phyloP scores from a whole-genome alignment of 345 rosid species.

The Clausena lansium region DNA sequence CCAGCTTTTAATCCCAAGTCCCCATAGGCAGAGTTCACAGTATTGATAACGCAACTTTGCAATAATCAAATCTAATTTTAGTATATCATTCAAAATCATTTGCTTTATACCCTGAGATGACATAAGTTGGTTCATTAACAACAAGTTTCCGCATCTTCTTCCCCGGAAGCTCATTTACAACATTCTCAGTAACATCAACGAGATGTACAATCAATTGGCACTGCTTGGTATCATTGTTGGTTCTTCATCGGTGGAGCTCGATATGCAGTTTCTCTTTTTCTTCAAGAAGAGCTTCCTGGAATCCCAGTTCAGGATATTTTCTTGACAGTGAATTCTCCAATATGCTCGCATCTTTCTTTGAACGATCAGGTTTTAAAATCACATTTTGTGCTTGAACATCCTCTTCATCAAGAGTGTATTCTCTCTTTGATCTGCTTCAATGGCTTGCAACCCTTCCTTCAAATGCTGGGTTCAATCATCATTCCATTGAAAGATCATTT shows the following conservation, averaged over 20 bases:
- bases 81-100: too few relatives aligned
- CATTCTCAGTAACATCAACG: conserved; percentile 22
- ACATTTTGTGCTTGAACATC: conserved; percentile 31
- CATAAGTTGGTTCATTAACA: conserved; percentile 29
- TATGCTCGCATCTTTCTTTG: conserved; percentile 29
- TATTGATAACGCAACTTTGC: conserved; percentile 27
- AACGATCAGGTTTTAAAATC: conserved; percentile 28
- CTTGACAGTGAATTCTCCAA: conserved; percentile 34
- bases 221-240: conserved; percentile 30
- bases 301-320: conserved; percentile 31
- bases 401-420: conserved; percentile 39
- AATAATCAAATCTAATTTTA: neutral
- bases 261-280: conserved; percentile 36
- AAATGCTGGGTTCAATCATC: conserved; percentile 4
- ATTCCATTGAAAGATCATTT: neutral
- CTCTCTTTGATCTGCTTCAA: conserved; percentile 36
- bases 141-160: conserved; percentile 31
- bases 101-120: conserved; percentile 20
- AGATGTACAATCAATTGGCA: conserved; percentile 43
- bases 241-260: conserved; percentile 34
- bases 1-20: conserved; percentile 10
- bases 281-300: conserved; percentile 35
- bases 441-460: conserved; percentile 33
- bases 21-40: conserved; percentile 19
- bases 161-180: conserved; percentile 18